phyloP scores from a whole-genome alignment of 257 asterid genomes.

The Lithospermum erythrorhizon region DNA sequence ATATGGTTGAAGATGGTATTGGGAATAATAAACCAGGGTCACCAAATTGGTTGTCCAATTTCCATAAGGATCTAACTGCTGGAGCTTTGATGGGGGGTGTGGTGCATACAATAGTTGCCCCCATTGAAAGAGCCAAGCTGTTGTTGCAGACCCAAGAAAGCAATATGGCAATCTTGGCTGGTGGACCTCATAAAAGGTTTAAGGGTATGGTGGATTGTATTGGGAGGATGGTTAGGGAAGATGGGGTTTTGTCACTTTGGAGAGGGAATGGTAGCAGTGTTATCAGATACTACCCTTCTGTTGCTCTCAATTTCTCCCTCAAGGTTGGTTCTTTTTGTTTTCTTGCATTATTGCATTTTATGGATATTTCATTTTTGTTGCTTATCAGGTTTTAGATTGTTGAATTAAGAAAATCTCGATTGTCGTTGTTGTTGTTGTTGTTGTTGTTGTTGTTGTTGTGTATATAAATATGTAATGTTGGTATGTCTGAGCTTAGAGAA shows the following conservation, averaged over 20 bases:
- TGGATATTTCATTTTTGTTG: neutral
- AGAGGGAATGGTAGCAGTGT: constrained; percentile 99
- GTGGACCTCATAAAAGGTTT: constrained; percentile 68
- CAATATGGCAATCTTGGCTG: constrained; percentile 59
- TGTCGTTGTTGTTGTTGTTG: too few relatives aligned
- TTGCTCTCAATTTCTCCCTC: constrained; percentile 92
- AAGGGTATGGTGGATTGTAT: constrained; percentile 93
- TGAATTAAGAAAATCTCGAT: neutral
- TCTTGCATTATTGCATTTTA: neutral
- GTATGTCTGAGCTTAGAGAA: neutral
- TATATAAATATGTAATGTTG: neutral
- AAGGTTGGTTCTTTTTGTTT: constrained; percentile 40
- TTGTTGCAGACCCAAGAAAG: constrained; percentile 97
- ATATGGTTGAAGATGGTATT: constrained; percentile 3
- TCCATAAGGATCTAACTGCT: constrained; percentile 79
- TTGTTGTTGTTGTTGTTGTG: neutral
- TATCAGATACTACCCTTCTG: constrained; percentile 90
- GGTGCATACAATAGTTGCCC: constrained; percentile 96
- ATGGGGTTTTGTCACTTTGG: constrained; percentile 82
- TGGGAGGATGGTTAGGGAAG: constrained; percentile 65
- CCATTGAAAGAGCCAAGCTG: constrained; percentile 92
- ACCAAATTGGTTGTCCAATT: constrained; percentile 39
- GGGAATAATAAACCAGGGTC: constrained; percentile 16
- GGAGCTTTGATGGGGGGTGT: constrained; percentile 95
- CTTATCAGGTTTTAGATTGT: neutral